These are phyloP conservation scores for Aphanomyces euteiches DNA, from an alignment of 352 stramenopile species.

Conservation along the genomic window DNA sequence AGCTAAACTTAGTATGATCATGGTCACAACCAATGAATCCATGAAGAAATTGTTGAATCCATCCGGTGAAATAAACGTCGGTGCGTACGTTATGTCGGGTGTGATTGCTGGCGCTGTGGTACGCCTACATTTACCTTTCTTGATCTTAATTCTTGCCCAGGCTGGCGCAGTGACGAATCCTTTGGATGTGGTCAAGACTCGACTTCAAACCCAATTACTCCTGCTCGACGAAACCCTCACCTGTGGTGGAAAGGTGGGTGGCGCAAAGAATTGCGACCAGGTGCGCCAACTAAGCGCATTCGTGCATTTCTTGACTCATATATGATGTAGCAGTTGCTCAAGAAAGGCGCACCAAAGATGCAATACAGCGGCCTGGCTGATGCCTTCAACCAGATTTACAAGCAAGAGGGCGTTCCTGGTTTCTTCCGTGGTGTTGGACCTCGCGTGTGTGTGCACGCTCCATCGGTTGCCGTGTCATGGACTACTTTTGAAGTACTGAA, in stretches of 20 bases:
- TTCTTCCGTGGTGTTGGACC: conserved; percentile 95
- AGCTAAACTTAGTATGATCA: conserved; percentile 84
- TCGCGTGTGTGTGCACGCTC: conserved; percentile 93
- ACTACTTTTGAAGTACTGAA: conserved; percentile 98
- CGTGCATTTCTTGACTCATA: not conserved
- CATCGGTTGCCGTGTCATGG: conserved; percentile 98
- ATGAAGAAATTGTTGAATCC: conserved; percentile 94
- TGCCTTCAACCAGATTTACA: conserved; percentile 82
- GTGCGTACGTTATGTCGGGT: conserved; percentile 90
- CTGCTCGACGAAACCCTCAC: conserved; percentile 36
- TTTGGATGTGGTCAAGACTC: conserved; percentile 98
- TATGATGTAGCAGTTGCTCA: conserved; percentile 24
- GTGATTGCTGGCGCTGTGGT: conserved; percentile 91
- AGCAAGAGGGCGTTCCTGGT: conserved; percentile 89
- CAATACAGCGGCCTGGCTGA: conserved; percentile 75
- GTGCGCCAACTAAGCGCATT: not conserved
- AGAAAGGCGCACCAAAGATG: conserved; percentile 44
- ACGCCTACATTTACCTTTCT: conserved; percentile 29
- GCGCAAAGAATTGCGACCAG: conserved; percentile 12
- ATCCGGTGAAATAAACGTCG: conserved; percentile 78
- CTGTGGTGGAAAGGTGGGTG: conserved; percentile 8
- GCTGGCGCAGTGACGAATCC: conserved; percentile 92
- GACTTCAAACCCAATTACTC: conserved; percentile 92
- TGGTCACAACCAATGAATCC: conserved; percentile 97
- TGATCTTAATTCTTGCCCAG: conserved; percentile 30